Evolutionary conservation across 306 rosid species (phyloP).

Genomic region (Cicer yamashitae): DNA sequence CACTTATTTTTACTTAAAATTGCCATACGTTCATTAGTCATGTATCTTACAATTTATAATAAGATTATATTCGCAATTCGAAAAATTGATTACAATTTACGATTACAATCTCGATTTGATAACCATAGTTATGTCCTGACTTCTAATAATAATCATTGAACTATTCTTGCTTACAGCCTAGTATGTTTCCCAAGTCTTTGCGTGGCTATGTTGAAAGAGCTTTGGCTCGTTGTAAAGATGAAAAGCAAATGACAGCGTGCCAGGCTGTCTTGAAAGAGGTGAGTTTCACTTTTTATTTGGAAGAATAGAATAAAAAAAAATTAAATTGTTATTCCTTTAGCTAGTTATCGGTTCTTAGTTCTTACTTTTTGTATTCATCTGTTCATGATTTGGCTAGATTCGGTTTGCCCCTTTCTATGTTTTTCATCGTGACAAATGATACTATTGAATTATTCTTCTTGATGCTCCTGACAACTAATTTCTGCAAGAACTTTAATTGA

Average conservation of each 20-base stretch:
- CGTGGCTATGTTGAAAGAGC: slow-evolving; percentile 98
- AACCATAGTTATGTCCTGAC: slow-evolving; percentile 20
- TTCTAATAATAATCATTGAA: slow-evolving; percentile 38
- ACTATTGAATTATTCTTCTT: slow-evolving; percentile 17
- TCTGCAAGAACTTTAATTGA: slow-evolving; percentile 15
- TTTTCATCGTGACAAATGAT: slow-evolving; percentile 4
- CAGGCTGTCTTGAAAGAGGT: slow-evolving; percentile 93
- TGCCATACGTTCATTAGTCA: background rate
- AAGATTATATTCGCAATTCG: background rate
- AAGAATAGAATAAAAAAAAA: background rate
- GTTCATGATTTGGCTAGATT: slow-evolving; percentile 9
- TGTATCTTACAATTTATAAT: background rate
- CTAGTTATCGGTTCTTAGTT: slow-evolving; percentile 18
- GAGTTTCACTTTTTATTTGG: slow-evolving; percentile 37
- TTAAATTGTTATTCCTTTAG: slow-evolving; percentile 14
- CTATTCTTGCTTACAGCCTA: slow-evolving; percentile 70
- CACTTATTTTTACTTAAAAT: background rate
- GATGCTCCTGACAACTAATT: slow-evolving; percentile 31
- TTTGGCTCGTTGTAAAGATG: slow-evolving; percentile 93
- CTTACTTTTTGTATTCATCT: slow-evolving; percentile 2
- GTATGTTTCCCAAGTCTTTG: slow-evolving; percentile 83
- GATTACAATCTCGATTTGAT: background rate
- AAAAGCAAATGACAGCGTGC: slow-evolving; percentile 77
- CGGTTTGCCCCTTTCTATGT: background rate
- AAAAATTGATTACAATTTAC: background rate